phyloP scores from a whole-genome alignment of 495 filamentous ascomycete genomes.

The Apodospora peruviana region DNA sequence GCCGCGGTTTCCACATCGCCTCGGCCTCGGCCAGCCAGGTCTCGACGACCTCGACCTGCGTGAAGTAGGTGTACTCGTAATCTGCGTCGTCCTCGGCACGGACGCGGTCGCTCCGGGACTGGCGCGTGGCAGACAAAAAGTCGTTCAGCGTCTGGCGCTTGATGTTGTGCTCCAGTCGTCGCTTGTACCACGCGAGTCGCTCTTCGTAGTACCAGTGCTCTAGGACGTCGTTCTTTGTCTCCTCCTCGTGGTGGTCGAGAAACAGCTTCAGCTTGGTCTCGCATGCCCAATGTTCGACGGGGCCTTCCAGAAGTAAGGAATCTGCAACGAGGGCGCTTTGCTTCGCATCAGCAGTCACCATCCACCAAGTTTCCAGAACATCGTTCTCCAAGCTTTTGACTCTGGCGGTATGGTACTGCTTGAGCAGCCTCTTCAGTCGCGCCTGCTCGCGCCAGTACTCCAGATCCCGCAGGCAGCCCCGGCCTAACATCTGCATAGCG shows the following conservation, averaged over 20 bases:
- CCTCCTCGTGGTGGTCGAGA: constrained; percentile 4
- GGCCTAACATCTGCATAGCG: constrained; percentile 8
- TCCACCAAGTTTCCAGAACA: constrained; percentile 12
- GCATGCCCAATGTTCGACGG: constrained; percentile 17
- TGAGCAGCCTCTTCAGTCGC: constrained; percentile 12
- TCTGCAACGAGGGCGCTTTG: constrained; percentile 10
- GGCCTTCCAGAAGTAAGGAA: constrained; percentile 8
- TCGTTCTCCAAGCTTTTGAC: constrained; percentile 5
- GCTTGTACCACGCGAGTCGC: constrained; percentile 17
- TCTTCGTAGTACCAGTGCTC: constrained; percentile 20
- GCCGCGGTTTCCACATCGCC: constrained; percentile 10
- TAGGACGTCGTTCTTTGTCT: constrained; percentile 13
- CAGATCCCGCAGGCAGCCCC: constrained; percentile 10
- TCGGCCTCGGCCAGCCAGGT: constrained; percentile 14
- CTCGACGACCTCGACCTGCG: constrained; percentile 11
- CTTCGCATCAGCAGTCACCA: neutral
- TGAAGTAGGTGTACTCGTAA: constrained; percentile 13
- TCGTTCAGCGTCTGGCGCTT: constrained; percentile 9
- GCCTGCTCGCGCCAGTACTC: constrained; percentile 23
- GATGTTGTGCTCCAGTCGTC: constrained; percentile 8
- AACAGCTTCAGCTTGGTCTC: constrained; percentile 20
- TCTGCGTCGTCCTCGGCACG: constrained; percentile 12
- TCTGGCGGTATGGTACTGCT: constrained; percentile 7
- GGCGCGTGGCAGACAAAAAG: constrained; percentile 1
- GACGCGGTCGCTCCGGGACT: neutral